These are phyloP conservation scores for Cytospora leucostoma DNA, from an alignment of 2,329 filamentous ascomycete species.

Conservation along the genomic window DNA sequence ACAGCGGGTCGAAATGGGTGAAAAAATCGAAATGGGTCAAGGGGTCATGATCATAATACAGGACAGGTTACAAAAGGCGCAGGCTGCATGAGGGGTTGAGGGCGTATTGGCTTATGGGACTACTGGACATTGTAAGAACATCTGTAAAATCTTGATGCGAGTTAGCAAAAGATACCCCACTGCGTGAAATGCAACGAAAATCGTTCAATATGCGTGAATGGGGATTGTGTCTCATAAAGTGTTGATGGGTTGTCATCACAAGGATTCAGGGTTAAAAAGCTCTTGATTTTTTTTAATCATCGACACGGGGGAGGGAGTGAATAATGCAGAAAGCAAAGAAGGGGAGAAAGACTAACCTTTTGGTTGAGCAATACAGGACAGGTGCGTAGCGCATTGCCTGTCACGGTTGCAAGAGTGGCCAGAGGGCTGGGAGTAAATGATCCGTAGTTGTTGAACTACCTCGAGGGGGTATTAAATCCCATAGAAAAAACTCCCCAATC, in stretches of 20 bases:
- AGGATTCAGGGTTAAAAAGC: constrained; percentile 69
- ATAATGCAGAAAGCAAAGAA: constrained; percentile 24
- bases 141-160: constrained; percentile 28
- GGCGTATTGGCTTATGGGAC: neutral
- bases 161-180: constrained; percentile 45
- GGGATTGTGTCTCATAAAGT: constrained; percentile 55
- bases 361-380: neutral
- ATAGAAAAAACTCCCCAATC: constrained; percentile 19
- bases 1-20: constrained; percentile 6
- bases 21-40: too few relatives aligned
- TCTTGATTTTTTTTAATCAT: constrained; percentile 62
- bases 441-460: constrained; percentile 29
- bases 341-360: constrained; percentile 25
- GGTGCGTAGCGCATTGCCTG: constrained; percentile 1
- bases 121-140: constrained; percentile 7
- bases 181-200: constrained; percentile 25
- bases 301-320: constrained; percentile 35
- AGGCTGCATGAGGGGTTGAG: neutral
- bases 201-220: constrained; percentile 28
- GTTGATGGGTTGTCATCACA: constrained; percentile 60
- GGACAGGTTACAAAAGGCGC: neutral
- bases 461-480: constrained; percentile 17
- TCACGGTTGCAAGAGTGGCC: constrained; percentile 12
- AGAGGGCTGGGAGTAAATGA: constrained; percentile 22
- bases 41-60: neutral